Evolutionary conservation across 805 yeast genomes (phyloP).

Genomic region (Wickerhamiella brachini): DNA sequence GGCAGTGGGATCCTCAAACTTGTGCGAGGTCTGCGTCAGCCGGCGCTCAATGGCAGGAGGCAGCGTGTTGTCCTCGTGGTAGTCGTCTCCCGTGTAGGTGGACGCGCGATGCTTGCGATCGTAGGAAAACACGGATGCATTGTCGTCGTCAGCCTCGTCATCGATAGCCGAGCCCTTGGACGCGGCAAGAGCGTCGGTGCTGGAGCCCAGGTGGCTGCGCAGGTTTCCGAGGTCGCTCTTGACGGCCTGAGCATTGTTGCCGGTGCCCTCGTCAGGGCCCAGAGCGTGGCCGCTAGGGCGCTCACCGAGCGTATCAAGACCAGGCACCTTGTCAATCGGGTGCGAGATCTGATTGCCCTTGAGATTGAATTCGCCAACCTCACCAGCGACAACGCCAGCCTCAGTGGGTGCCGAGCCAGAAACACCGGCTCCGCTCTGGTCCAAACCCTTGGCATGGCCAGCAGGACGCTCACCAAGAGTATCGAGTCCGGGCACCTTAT

Average conservation of each 20-base stretch:
- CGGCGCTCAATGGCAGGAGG: conserved; percentile 20
- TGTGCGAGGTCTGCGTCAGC: conserved; percentile 22
- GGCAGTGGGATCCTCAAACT: conserved; percentile 8
- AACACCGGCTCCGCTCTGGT: background rate
- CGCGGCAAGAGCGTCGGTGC: background rate
- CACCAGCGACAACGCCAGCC: background rate
- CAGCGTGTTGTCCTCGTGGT: conserved; percentile 1
- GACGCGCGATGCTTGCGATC: conserved; percentile 12
- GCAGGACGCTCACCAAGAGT: background rate
- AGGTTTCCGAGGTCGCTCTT: background rate
- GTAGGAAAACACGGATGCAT: conserved; percentile 22
- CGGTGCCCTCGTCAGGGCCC: background rate
- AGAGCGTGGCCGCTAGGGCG: background rate
- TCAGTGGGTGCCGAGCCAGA: background rate
- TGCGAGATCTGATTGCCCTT: background rate
- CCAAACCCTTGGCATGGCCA: background rate
- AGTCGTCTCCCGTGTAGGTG: conserved; percentile 3
- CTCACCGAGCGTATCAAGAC: background rate
- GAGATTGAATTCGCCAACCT: background rate
- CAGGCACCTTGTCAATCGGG: background rate
- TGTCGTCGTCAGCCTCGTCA: conserved; percentile 12
- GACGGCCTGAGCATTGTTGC: background rate
- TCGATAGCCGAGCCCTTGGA: conserved; percentile 2
- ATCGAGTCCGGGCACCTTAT: background rate
- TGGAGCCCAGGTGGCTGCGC: background rate